Evolutionary conservation across 805 yeast genomes (phyloP), one percentile per base, ranked within the genome.

Genomic region (Jamesozyma rosinii): DNA sequence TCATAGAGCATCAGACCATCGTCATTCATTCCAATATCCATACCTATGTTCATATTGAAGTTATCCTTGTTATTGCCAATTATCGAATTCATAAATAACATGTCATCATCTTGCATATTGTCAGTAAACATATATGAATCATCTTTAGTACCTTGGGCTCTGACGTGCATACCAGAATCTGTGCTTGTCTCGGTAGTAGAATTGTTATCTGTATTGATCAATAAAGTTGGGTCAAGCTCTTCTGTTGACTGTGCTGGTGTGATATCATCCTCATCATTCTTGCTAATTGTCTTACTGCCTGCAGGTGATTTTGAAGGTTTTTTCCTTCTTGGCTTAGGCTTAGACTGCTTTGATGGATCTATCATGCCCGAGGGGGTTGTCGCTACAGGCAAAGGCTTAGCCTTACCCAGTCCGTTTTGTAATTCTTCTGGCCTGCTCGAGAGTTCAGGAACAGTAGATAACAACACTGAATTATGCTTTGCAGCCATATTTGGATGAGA

Each of bases 51-150:
- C 32, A 43, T 34, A 22, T 24, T 24, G 18, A 39, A 43, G 24
- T 35, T 36, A 21, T 43, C 45, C 15, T 43, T 43, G 15, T 27
- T 30, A 35, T 43, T 43, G 18, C 32, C 45, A 17, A 43, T 43
- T 17, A 43, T 39, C 8, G 42, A 37, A 15, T 43, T 38, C 40
- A 43, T 36, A 13, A 43, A 43, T 13, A 43, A 21, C 46, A 43
- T 38, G 22, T 43, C 46, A 32, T 41, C 44, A 24, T 43, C 46
- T 2, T 38, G 33, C 13, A 43, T 38, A 4, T 34, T 27, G 17
- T 35, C 32, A 11, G 17, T 29, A 22, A 43, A 43, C 36, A 36
- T 39, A 21, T 39, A 43, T 11, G 24, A 18, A n/a, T 32, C 35
- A 17, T 26, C 27, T 8, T 35, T 35, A 9, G 9, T 14, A n/a